These are phyloP conservation scores for Colletotrichum siamense DNA, from an alignment of 2,329 filamentous ascomycete genomes.

Conservation along the genomic window DNA sequence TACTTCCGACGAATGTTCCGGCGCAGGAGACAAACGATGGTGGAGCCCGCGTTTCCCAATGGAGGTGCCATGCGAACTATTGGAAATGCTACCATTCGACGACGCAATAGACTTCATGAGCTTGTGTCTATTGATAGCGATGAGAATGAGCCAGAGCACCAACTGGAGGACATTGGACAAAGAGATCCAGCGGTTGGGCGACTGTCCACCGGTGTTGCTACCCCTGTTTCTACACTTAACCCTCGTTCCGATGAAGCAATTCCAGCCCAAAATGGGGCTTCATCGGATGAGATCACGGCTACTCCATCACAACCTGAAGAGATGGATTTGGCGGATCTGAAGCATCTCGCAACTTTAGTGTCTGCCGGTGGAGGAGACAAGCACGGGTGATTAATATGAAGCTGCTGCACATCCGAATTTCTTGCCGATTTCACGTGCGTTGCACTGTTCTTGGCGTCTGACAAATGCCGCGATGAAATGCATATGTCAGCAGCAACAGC, in stretches of 20 bases:
- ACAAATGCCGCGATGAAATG: not conserved
- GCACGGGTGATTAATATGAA: not conserved
- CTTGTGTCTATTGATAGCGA: not conserved
- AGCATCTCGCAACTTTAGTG: not conserved
- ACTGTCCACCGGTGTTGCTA: not conserved
- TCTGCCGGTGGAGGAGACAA: not conserved
- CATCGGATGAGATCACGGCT: not conserved
- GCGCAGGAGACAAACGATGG: not conserved
- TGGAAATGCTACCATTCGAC: not conserved
- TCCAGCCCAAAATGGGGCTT: not conserved
- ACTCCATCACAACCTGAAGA: not conserved
- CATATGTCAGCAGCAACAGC: not conserved
- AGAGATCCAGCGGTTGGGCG: not conserved
- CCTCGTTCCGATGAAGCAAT: not conserved
- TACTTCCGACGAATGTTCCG: conserved; percentile 2
- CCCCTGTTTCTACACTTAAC: not conserved
- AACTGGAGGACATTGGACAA: not conserved
- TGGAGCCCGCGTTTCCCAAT: not conserved
- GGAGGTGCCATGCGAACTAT: not conserved
- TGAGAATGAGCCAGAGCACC: not conserved
- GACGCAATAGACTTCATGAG: not conserved
- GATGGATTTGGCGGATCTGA: not conserved
- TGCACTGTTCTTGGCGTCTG: not conserved
- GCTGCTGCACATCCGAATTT: not conserved
- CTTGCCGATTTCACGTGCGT: not conserved